Percentiles rank a stretch among this genome's conserved stretches.
These are phyloP conservation scores for Claviceps pazoutovae DNA, from an alignment of 2,329 filamentous ascomycete species.

Conservation along the genomic window DNA sequence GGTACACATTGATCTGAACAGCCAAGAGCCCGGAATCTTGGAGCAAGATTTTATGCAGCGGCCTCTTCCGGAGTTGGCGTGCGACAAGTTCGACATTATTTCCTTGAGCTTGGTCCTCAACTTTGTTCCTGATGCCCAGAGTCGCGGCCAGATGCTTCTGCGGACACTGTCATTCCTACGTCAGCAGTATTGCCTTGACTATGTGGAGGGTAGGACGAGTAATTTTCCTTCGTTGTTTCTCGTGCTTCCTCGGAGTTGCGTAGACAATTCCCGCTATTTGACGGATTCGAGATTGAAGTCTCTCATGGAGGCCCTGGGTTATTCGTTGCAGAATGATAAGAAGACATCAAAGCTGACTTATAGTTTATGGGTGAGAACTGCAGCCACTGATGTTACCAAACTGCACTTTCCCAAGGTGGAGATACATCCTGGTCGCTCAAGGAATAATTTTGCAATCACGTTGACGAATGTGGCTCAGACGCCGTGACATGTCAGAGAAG, in stretches of 20 bases:
- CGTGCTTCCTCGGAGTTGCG: constrained; percentile 76
- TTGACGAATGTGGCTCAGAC: constrained; percentile 24
- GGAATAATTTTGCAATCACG: constrained; percentile 87
- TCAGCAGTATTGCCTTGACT: neutral
- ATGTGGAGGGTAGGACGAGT: constrained; percentile 8
- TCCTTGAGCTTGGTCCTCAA: constrained; percentile 89
- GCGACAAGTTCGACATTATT: constrained; percentile 71
- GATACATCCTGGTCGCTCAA: constrained; percentile 55
- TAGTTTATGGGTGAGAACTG: constrained; percentile 59
- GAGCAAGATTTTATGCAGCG: constrained; percentile 92
- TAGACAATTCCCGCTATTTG: constrained; percentile 83
- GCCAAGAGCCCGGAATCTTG: constrained; percentile 64
- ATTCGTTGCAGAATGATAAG: constrained; percentile 50
- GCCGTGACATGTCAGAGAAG: constrained; percentile 2
- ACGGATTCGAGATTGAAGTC: constrained; percentile 52
- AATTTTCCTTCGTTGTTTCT: constrained; percentile 64
- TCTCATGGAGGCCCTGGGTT: constrained; percentile 71
- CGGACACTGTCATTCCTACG: constrained; percentile 60
- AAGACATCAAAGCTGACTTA: constrained; percentile 74
- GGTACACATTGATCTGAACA: constrained; percentile 79
- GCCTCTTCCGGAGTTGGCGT: constrained; percentile 48
- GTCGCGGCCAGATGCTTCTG: constrained; percentile 72
- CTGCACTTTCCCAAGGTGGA: constrained; percentile 47
- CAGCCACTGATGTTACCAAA: constrained; percentile 6
- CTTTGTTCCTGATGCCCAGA: constrained; percentile 67